Conservation (phyloP, 2,329 filamentous ascomycete genomes). For the Paecilomyces sp. region DNA sequence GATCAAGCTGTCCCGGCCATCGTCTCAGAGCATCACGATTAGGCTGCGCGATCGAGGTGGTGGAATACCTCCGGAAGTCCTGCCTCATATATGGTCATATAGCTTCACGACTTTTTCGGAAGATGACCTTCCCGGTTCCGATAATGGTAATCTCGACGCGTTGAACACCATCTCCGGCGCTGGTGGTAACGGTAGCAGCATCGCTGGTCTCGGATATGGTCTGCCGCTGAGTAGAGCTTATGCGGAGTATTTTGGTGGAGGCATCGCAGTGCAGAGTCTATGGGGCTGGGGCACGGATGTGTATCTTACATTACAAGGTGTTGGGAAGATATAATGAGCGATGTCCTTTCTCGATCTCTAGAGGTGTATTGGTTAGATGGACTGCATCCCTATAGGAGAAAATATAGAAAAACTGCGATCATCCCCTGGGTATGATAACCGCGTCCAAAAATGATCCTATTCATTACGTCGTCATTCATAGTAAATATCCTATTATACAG, state of each 20-base stretch:
- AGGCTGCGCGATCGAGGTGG: constrained; percentile 93
- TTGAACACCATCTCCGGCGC: constrained; percentile 68
- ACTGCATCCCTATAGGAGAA: no score
- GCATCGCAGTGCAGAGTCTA: constrained; percentile 88
- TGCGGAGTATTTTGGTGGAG: constrained; percentile 95
- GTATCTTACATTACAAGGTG: constrained; percentile 55
- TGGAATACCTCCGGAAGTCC: constrained; percentile 76
- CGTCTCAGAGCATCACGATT: constrained; percentile 81
- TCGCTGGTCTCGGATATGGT: constrained; percentile 90
- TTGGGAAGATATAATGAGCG: constrained; percentile 43
- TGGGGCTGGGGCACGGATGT: constrained; percentile 83
- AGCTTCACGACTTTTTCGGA: constrained; percentile 93
- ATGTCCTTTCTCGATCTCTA: background rate
- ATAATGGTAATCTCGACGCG: constrained; percentile 56
- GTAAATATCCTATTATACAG: background rate
- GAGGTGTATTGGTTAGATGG: background rate
- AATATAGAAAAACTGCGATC: no score
- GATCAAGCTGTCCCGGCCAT: constrained; percentile 25
- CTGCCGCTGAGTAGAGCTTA: constrained; percentile 86
- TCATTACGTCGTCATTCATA: background rate
- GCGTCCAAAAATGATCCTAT: background rate
- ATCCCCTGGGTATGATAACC: no score
- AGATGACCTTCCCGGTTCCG: constrained; percentile 42
- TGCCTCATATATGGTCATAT: constrained; percentile 91
- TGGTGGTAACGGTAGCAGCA: constrained; percentile 68